Evolutionary conservation across 75 land plant species (phyloP).

Genomic region (Pseudotsuga menziesii): DNA sequence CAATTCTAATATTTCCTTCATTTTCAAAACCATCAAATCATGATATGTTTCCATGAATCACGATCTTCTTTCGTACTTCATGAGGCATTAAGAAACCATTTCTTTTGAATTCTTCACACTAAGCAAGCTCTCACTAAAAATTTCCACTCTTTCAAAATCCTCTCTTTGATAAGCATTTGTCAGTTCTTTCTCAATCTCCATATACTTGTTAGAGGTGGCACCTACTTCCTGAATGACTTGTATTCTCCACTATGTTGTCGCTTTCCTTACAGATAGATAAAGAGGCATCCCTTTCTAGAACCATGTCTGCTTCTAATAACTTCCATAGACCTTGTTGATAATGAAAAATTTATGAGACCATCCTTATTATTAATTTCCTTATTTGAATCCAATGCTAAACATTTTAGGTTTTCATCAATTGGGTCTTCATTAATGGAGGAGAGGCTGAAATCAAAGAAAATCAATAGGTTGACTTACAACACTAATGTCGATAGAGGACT

Average conservation of each 20-base stretch:
- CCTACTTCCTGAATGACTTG: conserved; percentile 34
- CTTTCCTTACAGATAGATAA: conserved; percentile 43
- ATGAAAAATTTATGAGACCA: background rate
- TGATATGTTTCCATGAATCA: too few relatives aligned
- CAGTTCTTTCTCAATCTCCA: conserved; percentile 58
- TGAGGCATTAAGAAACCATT: conserved; percentile 13
- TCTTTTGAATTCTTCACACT: conserved; percentile 39
- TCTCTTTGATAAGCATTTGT: conserved; percentile 78
- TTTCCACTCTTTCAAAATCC: conserved; percentile 79
- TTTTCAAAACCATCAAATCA: conserved; percentile 33
- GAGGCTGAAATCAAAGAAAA: conserved; percentile 51
- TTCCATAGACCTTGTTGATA: background rate
- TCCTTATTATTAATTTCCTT: conserved; percentile 15
- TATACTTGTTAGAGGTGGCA: conserved; percentile 23
- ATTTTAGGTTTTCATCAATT: background rate
- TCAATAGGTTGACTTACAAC: too few relatives aligned
- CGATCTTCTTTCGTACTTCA: conserved; percentile 51
- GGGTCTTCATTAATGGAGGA: conserved; percentile 2
- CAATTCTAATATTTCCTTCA: conserved; percentile 48
- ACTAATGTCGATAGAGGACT: background rate
- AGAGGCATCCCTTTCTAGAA: conserved; percentile 30
- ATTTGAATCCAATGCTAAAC: conserved; percentile 18
- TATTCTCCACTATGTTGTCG: conserved; percentile 45
- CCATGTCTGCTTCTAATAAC: conserved; percentile 3
- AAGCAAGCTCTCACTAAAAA: conserved; percentile 44